These are phyloP conservation scores for Kwoniella bestiolae DNA, from an alignment of 768 basidiomycete genomes.

Conservation along the genomic window DNA sequence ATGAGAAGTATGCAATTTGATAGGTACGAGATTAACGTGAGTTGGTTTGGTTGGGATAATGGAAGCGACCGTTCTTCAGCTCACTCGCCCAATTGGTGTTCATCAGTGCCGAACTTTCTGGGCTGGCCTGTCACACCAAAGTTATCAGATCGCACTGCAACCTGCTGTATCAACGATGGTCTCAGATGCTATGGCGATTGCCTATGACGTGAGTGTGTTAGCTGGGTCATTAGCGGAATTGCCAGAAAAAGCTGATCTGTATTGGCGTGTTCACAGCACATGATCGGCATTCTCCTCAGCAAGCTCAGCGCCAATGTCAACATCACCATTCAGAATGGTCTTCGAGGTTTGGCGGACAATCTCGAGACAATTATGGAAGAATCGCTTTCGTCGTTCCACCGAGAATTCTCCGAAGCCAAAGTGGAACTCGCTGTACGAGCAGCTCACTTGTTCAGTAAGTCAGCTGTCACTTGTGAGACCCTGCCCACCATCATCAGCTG, in stretches of 20 bases:
- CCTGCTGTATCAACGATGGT: constrained; percentile 85
- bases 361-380: constrained; percentile 32
- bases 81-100: too few species aligned
- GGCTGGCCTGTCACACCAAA: constrained; percentile 71
- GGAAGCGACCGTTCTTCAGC: too few species aligned
- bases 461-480: neutral
- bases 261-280: constrained; percentile 23
- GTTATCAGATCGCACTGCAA: constrained; percentile 86
- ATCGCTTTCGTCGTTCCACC: constrained; percentile 15
- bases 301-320: constrained; percentile 15
- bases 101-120: constrained; percentile 74
- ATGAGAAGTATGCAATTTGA: constrained; percentile 80
- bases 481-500: neutral
- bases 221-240: neutral
- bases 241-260: constrained; percentile 10
- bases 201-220: constrained; percentile 76
- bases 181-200: constrained; percentile 85
- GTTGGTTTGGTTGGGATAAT: neutral
- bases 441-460: constrained; percentile 44
- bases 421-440: constrained; percentile 35
- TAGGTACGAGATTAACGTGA: constrained; percentile 78
- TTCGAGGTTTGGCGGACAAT: constrained; percentile 27
- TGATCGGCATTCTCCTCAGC: constrained; percentile 26
- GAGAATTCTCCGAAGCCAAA: constrained; percentile 33
- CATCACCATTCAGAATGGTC: neutral